Conservation (phyloP, 1,284 basidiomycete species). For the Athelia sp. region DNA sequence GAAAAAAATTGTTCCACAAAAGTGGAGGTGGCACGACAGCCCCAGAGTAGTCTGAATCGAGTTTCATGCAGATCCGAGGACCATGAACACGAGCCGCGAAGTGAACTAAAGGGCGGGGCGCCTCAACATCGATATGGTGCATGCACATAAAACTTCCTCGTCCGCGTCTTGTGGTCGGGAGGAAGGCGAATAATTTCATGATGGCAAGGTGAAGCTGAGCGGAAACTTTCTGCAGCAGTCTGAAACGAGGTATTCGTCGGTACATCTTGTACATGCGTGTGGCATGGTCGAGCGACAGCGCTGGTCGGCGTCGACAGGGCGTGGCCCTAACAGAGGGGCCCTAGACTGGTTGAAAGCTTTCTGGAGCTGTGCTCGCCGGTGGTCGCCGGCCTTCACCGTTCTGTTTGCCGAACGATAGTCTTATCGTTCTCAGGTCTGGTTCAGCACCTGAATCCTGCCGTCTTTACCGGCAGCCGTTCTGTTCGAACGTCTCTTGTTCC, state of each 20-base stretch:
- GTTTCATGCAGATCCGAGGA: constrained; percentile 31
- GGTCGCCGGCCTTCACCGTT: no score
- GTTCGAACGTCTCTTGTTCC: no score
- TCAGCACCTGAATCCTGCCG: no score
- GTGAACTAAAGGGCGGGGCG: constrained; percentile 40
- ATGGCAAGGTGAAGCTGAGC: background rate
- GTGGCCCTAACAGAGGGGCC: no score
- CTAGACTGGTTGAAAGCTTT: no score
- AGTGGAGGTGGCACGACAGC: constrained; percentile 25
- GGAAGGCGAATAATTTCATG: constrained; percentile 1
- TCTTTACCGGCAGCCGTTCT: no score
- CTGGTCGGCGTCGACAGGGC: no score
- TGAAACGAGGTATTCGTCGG: background rate
- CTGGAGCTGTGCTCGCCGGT: no score
- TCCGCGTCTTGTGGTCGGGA: background rate
- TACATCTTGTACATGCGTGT: background rate
- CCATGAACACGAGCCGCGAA: constrained; percentile 38
- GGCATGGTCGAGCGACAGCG: no score
- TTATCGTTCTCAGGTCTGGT: no score
- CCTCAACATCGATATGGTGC: background rate
- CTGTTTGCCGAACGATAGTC: no score
- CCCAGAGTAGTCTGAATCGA: constrained; percentile 57
- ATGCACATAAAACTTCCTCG: constrained; percentile 1
- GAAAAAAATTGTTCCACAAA: constrained; percentile 9
- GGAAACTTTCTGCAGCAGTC: background rate